These are phyloP conservation scores for Lactarius indigo DNA, from an alignment of 768 basidiomycete species.

Conservation along the genomic window DNA sequence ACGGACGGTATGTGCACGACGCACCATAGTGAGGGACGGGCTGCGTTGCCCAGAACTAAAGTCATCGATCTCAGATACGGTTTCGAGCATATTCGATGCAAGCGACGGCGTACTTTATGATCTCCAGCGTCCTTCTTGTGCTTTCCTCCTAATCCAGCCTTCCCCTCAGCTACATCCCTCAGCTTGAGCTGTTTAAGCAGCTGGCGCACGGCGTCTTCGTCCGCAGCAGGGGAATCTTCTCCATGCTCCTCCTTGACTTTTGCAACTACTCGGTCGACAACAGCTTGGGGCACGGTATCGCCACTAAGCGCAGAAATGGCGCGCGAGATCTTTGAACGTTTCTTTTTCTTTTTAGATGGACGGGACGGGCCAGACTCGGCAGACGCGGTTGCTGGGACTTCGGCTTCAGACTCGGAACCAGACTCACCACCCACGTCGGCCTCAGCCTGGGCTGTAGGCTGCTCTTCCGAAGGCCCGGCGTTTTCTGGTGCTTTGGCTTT, in stretches of 20 bases:
- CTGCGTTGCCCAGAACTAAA: constrained; percentile 95
- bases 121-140: constrained; percentile 80
- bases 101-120: constrained; percentile 66
- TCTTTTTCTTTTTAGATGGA: constrained; percentile 79
- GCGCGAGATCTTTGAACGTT: constrained; percentile 67
- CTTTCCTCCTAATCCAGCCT: constrained; percentile 68
- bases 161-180: constrained; percentile 82
- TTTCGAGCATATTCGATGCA: background rate
- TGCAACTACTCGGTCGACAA: constrained; percentile 61
- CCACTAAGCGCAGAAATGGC: constrained; percentile 47
- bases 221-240: constrained; percentile 36
- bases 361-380: constrained; percentile 33
- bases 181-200: constrained; percentile 77
- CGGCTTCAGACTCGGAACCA: constrained; percentile 10
- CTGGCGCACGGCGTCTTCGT: constrained; percentile 62
- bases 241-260: constrained; percentile 44
- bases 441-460: background rate
- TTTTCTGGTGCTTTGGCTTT: constrained; percentile 12
- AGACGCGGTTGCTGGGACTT: constrained; percentile 1
- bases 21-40: constrained; percentile 88
- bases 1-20: constrained; percentile 9
- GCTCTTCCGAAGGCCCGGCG: constrained; percentile 1
- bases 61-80: constrained; percentile 13
- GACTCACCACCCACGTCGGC: constrained; percentile 10
- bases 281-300: constrained; percentile 60